phyloP scores from a whole-genome alignment of 139 green algal species.

The Chlorella sp. region DNA sequence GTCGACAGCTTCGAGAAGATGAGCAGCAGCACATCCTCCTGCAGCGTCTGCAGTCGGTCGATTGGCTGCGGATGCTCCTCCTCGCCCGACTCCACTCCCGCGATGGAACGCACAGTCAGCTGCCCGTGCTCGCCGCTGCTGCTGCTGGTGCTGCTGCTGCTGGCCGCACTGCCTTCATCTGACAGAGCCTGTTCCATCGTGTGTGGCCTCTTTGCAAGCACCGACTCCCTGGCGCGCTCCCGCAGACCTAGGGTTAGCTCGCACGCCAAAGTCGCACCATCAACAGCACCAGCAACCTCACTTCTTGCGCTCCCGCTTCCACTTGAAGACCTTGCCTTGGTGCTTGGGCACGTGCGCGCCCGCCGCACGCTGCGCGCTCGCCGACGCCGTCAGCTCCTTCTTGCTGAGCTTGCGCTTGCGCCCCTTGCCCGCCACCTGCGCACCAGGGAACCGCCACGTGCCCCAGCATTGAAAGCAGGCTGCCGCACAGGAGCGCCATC shows the following conservation, averaged over 20 bases:
- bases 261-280: neutral
- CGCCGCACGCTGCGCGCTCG: slow-evolving; percentile 2
- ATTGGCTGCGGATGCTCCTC: neutral
- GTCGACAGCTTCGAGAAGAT: neutral
- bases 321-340: slow-evolving; percentile 44
- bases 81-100: too few relatives aligned
- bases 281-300: slow-evolving; percentile 12
- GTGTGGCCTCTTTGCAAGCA: too few relatives aligned
- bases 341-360: neutral
- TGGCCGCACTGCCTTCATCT: too few relatives aligned
- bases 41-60: neutral
- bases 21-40: neutral
- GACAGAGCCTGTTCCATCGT: too few relatives aligned
- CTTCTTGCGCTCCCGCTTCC: slow-evolving; percentile 58
- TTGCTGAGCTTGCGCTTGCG: slow-evolving; percentile 66
- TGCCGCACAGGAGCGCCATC: too few relatives aligned
- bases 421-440: slow-evolving; percentile 72
- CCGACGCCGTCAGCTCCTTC: slow-evolving; percentile 24
- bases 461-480: too few relatives aligned
- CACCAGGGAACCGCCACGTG: too few relatives aligned
- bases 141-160: too few relatives aligned
- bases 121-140: neutral
- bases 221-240: too few relatives aligned
- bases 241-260: neutral
- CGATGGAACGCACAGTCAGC: neutral